A percentile compares a stretch with the other conserved stretches of the same genome.
These are phyloP conservation scores for Ploettnerulaceae sp. DNA, from an alignment of 2,329 filamentous ascomycete species.

Conservation along the genomic window DNA sequence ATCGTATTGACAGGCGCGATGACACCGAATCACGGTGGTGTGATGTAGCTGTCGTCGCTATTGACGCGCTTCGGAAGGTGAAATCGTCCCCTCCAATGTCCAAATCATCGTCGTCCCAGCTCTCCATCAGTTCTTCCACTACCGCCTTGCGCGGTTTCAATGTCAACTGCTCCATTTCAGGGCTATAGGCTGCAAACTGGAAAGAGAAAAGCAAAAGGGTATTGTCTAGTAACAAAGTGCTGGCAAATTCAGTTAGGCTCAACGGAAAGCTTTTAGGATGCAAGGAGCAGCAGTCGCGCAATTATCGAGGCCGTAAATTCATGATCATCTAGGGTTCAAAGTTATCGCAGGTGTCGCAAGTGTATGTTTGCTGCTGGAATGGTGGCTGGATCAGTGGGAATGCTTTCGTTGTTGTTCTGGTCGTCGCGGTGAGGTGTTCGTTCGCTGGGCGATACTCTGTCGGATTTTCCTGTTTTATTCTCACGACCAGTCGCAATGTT, in stretches of 20 bases:
- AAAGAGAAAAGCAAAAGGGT: conserved; percentile 1
- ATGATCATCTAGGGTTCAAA: conserved; percentile 18
- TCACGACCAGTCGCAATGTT: conserved; percentile 10
- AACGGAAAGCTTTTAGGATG: conserved; percentile 14
- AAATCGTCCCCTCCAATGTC: conserved; percentile 64
- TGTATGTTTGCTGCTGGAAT: conserved; percentile 9
- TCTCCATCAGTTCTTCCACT: conserved; percentile 61
- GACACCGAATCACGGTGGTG: conserved; percentile 73
- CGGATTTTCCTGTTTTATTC: conserved; percentile 3
- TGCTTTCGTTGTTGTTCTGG: not conserved
- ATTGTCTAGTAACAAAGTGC: conserved; percentile 3
- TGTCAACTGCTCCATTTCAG: conserved; percentile 31
- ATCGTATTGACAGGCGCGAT: conserved; percentile 75
- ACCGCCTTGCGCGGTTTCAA: conserved; percentile 32
- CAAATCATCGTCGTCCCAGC: conserved; percentile 76
- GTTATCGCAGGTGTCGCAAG: not conserved
- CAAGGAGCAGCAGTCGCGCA: conserved; percentile 22
- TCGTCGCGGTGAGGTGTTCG: conserved; percentile 4
- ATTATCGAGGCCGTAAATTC: conserved; percentile 25
- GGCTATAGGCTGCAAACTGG: not conserved
- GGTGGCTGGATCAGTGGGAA: not conserved
- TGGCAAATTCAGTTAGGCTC: conserved; percentile 1
- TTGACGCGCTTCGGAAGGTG: conserved; percentile 47
- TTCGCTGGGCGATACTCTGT: conserved; percentile 5
- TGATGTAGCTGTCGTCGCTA: conserved; percentile 40